Conservation (phyloP, 345 rosid genomes). For the Excoecaria cochinchinensis region DNA sequence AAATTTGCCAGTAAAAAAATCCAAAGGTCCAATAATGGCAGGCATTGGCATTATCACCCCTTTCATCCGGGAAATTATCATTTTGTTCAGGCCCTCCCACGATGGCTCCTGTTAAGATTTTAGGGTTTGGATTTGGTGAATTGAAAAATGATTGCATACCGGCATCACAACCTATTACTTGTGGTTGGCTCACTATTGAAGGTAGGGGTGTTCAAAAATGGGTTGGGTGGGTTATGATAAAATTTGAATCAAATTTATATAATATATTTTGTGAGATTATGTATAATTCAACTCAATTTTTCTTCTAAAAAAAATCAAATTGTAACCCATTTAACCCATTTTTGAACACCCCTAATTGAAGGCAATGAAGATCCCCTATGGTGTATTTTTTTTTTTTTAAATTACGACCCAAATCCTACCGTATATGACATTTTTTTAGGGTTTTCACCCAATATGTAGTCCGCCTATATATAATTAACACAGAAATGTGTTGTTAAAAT, state of each 20-base stretch:
- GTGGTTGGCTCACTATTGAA: slow-evolving; percentile 39
- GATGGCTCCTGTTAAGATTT: slow-evolving; percentile 70
- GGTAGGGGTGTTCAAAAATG: no score
- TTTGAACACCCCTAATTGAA: no score
- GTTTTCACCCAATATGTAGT: slow-evolving; percentile 74
- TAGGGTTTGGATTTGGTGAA: slow-evolving; percentile 65
- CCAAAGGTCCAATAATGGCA: slow-evolving; percentile 72
- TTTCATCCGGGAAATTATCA: slow-evolving; percentile 66
- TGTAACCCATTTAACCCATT: no score
- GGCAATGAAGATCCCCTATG: slow-evolving; percentile 89
- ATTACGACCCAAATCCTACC: slow-evolving; percentile 78
- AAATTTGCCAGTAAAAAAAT: slow-evolving; percentile 72
- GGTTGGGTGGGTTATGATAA: no score
- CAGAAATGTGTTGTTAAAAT: no score
- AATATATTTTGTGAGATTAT: no score
- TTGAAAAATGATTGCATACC: slow-evolving; percentile 60
- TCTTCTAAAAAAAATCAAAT: no score
- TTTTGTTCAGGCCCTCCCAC: slow-evolving; percentile 82
- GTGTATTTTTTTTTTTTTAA: slow-evolving; percentile 69
- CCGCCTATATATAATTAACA: no score
- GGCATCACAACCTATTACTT: slow-evolving; percentile 59
- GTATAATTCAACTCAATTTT: no score
- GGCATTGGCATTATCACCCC: slow-evolving; percentile 67
- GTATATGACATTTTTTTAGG: slow-evolving; percentile 81
- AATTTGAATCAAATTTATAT: no score